Evolutionary conservation across 1,284 basidiomycete genomes (phyloP).

Genomic region (Porodaedalea pini): DNA sequence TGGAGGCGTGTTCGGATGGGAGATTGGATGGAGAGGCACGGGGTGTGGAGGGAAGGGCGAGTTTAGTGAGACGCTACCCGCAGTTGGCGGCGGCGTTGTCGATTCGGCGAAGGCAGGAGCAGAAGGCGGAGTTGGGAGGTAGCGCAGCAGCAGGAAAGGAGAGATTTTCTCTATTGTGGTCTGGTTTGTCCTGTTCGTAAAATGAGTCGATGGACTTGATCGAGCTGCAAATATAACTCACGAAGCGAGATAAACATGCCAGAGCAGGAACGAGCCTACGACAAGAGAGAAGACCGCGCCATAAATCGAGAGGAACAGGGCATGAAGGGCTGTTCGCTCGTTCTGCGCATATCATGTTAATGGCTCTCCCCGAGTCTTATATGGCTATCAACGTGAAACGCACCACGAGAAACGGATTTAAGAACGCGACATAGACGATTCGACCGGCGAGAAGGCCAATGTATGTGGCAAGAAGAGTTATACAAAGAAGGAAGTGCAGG

Average conservation of each 20-base stretch:
- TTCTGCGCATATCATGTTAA: conserved; percentile 40
- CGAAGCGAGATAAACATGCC: conserved; percentile 79
- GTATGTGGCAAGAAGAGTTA: conserved; percentile 65
- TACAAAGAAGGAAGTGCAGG: conserved; percentile 73
- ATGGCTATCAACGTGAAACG: conserved; percentile 26
- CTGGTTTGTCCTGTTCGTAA: conserved; percentile 66
- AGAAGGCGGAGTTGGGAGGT: conserved; percentile 37
- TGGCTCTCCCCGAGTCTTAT: conserved; percentile 35
- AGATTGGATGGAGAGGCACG: conserved; percentile 54
- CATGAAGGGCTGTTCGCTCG: conserved; percentile 65
- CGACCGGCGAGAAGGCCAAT: conserved; percentile 52
- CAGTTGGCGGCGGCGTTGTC: conserved; percentile 44
- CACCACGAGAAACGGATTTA: conserved; percentile 57
- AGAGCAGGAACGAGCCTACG: conserved; percentile 73
- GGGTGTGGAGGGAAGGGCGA: conserved; percentile 30
- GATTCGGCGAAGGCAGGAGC: background rate
- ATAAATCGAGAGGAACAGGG: conserved; percentile 59
- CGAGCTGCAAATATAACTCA: conserved; percentile 39
- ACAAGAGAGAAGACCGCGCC: conserved; percentile 64
- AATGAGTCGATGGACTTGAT: background rate
- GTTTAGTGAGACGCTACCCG: conserved; percentile 26
- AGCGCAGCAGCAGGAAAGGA: conserved; percentile 68
- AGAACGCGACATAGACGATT: conserved; percentile 66
- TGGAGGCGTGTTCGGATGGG: background rate
- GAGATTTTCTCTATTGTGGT: conserved; percentile 82